Conservation (phyloP, 139 green algal species). For the Haematococcus sp. region DNA sequence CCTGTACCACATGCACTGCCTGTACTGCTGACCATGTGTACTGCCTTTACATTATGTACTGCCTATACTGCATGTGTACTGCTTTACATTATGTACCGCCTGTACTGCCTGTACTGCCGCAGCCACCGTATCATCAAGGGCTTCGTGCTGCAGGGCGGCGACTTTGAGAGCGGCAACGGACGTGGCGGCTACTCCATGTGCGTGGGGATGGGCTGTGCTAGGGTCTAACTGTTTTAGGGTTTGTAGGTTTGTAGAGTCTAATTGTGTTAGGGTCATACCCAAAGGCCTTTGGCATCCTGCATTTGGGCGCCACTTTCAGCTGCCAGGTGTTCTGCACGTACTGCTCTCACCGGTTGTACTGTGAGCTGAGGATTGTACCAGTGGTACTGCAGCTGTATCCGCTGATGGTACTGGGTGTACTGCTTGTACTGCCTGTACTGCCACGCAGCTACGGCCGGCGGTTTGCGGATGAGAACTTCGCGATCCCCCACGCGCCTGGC, state of each 20-base stretch:
- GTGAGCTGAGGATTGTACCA: not conserved
- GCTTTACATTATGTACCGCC: too few species aligned
- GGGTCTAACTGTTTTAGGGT: not conserved
- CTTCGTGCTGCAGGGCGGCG: slow-evolving; percentile 92
- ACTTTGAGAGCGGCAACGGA: slow-evolving; percentile 53
- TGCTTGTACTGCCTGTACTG: too few species aligned
- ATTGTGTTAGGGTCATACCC: too few species aligned
- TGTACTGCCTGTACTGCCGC: slow-evolving; percentile 47
- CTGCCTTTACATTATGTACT: too few species aligned
- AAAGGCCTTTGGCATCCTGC: not conserved
- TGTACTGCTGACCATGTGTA: too few species aligned
- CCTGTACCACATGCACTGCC: too few species aligned
- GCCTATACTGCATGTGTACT: too few species aligned
- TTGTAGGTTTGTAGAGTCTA: slow-evolving; percentile 1
- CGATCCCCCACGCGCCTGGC: slow-evolving; percentile 12
- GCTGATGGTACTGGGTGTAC: not conserved
- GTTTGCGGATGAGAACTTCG: slow-evolving; percentile 33
- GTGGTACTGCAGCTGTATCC: too few species aligned
- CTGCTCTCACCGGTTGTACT: not conserved
- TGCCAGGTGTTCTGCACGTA: not conserved
- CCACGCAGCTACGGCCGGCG: slow-evolving; percentile 1
- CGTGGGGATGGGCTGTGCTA: not conserved
- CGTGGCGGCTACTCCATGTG: slow-evolving; percentile 50
- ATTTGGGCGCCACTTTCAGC: not conserved
- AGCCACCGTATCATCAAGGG: slow-evolving; percentile 95